phyloP scores from a whole-genome alignment of 2,329 filamentous ascomycete species.

The Ophiobolus disseminans region DNA sequence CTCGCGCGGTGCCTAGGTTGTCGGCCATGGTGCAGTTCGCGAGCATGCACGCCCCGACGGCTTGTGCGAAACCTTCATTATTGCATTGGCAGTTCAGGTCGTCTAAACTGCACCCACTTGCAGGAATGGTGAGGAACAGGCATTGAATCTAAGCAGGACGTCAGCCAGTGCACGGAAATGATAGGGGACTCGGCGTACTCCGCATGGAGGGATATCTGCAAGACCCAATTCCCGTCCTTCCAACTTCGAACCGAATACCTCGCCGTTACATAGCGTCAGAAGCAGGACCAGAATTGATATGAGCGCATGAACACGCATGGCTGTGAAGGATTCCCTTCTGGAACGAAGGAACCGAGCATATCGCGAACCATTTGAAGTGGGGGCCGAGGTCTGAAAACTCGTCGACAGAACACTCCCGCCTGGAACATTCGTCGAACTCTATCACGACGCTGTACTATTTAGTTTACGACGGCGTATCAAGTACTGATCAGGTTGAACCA shows the following conservation, averaged over 20 bases:
- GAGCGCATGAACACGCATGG: not conserved
- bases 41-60: conserved; percentile 30
- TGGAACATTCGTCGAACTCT: too few relatives aligned
- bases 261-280: not conserved
- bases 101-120: conserved; percentile 18
- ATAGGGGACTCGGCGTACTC: not conserved
- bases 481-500: too few relatives aligned
- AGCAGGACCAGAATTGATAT: not conserved
- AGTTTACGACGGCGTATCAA: too few relatives aligned
- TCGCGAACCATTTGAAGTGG: too few relatives aligned
- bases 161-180: not conserved
- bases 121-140: conserved; percentile 16
- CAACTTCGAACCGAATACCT: not conserved
- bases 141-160: conserved; percentile 16
- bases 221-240: not conserved
- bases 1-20: conserved; percentile 18
- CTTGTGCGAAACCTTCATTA: conserved; percentile 12
- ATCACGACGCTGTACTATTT: too few relatives aligned
- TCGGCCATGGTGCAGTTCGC: conserved; percentile 38
- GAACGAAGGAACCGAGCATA: too few relatives aligned
- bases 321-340: not conserved
- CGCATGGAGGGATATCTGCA: not conserved
- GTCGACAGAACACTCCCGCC: too few relatives aligned
- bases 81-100: conserved; percentile 27
- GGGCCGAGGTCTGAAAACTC: too few relatives aligned